These are phyloP conservation scores for Penicillium macrosclerotiorum DNA, from an alignment of 495 filamentous ascomycete species.

Conservation along the genomic window DNA sequence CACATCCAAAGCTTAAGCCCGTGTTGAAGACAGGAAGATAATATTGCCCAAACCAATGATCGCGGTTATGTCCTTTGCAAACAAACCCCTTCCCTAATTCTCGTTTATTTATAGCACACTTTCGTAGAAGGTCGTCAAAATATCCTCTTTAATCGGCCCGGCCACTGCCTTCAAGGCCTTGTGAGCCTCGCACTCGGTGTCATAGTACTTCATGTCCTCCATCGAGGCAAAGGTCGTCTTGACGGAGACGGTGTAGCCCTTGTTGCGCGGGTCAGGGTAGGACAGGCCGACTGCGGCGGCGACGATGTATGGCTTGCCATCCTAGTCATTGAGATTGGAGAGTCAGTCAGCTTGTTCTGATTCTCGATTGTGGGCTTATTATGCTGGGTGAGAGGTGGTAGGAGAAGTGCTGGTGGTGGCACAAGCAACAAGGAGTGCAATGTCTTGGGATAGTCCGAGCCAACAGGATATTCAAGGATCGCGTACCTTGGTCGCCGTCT, in stretches of 20 bases:
- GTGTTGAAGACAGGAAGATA: too few species aligned
- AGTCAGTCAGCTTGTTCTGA: too few species aligned
- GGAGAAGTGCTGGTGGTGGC: not conserved
- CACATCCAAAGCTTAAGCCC: too few species aligned
- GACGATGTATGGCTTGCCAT: conserved; percentile 67
- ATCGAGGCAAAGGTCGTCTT: conserved; percentile 58
- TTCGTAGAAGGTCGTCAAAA: conserved; percentile 52
- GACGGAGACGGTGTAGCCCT: conserved; percentile 62
- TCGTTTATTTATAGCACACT: conserved; percentile 30
- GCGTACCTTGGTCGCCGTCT: conserved; percentile 50
- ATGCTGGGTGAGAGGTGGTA: too few species aligned
- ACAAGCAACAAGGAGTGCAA: too few species aligned
- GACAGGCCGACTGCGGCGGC: conserved; percentile 41
- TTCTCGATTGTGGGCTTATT: too few species aligned
- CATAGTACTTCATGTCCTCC: conserved; percentile 72
- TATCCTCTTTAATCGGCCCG: conserved; percentile 36
- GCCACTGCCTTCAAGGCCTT: conserved; percentile 53
- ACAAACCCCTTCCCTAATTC: not conserved
- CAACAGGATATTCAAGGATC: not conserved
- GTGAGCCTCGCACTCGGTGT: conserved; percentile 62
- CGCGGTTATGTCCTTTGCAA: too few species aligned
- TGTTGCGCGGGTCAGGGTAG: conserved; percentile 52
- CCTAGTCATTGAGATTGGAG: conserved; percentile 38
- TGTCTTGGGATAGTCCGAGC: too few species aligned
- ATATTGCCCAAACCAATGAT: too few species aligned